Evolutionary conservation across 2,329 filamentous ascomycete genomes (phyloP).

Genomic region (Pseudogymnoascus pannorum): DNA sequence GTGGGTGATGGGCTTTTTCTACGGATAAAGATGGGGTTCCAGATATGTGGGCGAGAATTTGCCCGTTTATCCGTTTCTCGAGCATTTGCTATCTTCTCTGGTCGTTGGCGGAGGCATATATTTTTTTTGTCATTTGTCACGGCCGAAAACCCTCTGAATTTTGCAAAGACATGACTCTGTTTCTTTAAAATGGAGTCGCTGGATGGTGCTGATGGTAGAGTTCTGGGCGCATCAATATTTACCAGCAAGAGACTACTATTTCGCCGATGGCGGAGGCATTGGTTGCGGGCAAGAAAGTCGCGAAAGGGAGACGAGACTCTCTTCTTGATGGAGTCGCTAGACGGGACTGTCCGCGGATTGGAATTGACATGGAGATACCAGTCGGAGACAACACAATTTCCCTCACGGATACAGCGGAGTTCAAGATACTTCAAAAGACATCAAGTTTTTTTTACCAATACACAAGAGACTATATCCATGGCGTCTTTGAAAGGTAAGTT

Average conservation of each 20-base stretch:
- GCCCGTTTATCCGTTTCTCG: too few species aligned
- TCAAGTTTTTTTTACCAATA: neutral
- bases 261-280: too few species aligned
- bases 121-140: neutral
- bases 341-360: neutral
- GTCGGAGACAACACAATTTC: neutral
- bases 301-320: too few species aligned
- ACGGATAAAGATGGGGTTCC: neutral
- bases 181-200: neutral
- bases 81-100: neutral
- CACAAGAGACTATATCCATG: neutral
- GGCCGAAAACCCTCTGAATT: neutral
- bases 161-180: neutral
- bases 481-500: neutral
- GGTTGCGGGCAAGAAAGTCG: too few species aligned
- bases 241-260: too few species aligned
- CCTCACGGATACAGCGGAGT: neutral
- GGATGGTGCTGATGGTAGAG: too few species aligned
- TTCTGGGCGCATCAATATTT: too few species aligned
- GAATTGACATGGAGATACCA: neutral
- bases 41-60: neutral
- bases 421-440: neutral
- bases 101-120: neutral
- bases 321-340: too few species aligned
- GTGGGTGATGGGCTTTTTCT: neutral